Base-by-base conservation (phyloP, 2,329 filamentous ascomycete genomes). In the Calonectria fujianensis region DNA sequence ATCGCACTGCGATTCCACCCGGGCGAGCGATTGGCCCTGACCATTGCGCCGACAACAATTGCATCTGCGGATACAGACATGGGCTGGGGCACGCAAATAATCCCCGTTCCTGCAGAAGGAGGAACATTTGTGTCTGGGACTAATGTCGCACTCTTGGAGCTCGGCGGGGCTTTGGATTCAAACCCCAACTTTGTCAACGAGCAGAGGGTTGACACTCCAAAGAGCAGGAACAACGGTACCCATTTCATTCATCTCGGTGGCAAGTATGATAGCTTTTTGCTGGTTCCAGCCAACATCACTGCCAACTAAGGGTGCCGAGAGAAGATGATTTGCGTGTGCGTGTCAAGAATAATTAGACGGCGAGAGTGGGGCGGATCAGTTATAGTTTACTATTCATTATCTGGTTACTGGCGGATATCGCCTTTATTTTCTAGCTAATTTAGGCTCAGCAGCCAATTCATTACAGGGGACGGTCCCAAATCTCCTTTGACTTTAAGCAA, bases 401-500 rank as follows among this genome's bases (percentile, higher is more conserved):
- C 20, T 63, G 39, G 32, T 63, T 10, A 10, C 18, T 14, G 18
- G 18, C 29, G 16, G 1, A 31, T n/a, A n/a, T 6, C 13, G 35
- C 31, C 10, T 6, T 13, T 50, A 18, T 69, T 13, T n/a, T 32
- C 16, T n/a, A 45, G 14, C 7, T 57, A 24, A 24, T 24, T 24
- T 8, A 32, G 9, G 29, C 29, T 32, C 20, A 4, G 3, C 51
- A 54, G 41, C 45, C 9, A 1, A 24, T 48, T 24, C 20, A 24
- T 48, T 48, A 48, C 45, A 48, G 5, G 9, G 45, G 45, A 6
- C 45, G 45, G 45, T 39, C 79, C 83, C 83, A 84, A 7, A 82
- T 80, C 0, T 54, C 72, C 14, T 74, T 77, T 20, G 82, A 75
- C 0, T 64, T 70, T 31, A 84, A 66, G 79, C 82, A 83, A 1